Evolutionary conservation across 345 rosid genomes (phyloP), one percentile per base, ranked within the genome.

Genomic region (Punica granatum): DNA sequence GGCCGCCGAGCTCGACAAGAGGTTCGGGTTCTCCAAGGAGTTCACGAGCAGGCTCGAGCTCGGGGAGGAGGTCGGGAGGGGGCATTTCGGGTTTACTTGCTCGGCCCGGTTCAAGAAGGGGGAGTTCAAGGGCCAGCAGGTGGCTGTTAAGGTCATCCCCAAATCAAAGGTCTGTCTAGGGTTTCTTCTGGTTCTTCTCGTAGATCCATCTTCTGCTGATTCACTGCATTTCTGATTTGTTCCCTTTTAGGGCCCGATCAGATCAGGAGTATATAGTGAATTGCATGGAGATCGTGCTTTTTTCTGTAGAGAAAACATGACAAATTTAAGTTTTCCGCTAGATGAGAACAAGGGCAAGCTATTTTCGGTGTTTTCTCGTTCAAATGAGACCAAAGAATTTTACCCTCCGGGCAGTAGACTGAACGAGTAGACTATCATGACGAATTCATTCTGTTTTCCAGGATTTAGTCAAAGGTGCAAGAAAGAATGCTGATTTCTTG

Each of bases 11-110:
- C 66, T 95, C 72, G 99, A 95, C 69, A 95, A 89, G 81, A 81
- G 96, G 69, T 95, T 95, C 51, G 98, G 98, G 49, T 95, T 88
- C 60, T 90, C 99, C 0, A 88, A 83, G 70, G 91, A 92, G 69
- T 72, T 95, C 61, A 77, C 67, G 36, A 86, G 84, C 68, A 82
- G 68, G 70, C 62, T 86, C 60, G 99, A 92, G 64, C 61, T 92
- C 12, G 96, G 93, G 34, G 90, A 85, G 36, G 99, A 92, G 73
- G 92, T 92, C 56, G 99, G 99, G 58, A 70, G 99, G 74, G 99
- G 99, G 35, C 99, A 95, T 85, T 92, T 88, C 76, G 99, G 99
- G 64, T 92, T 86, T 66, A 92, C 99, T 72, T 92, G 99, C 70
- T 84, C 89, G 71, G 99, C 97, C 23, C 88, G 68, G 81, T 92